These are phyloP conservation scores for Tulasnella sp. DNA, from an alignment of 768 basidiomycete genomes.

Conservation along the genomic window DNA sequence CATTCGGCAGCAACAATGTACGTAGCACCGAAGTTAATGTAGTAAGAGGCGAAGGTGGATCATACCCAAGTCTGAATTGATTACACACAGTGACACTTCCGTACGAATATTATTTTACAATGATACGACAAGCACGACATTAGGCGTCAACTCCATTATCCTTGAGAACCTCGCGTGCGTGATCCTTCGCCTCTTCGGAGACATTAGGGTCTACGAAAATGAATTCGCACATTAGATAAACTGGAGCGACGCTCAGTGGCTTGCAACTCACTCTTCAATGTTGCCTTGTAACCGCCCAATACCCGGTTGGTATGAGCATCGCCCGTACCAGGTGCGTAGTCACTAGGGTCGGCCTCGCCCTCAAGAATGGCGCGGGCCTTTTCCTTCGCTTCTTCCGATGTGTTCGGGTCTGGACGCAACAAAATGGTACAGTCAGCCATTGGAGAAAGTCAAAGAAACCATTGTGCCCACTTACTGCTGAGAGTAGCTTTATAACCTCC, in stretches of 20 bases:
- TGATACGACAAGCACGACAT: neutral
- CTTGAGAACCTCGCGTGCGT: neutral
- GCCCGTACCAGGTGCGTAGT: constrained; percentile 18
- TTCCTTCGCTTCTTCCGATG: constrained; percentile 44
- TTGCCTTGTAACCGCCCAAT: constrained; percentile 31
- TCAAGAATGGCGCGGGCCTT: constrained; percentile 49
- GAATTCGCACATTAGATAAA: neutral
- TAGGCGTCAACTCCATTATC: neutral
- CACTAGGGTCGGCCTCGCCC: constrained; percentile 29
- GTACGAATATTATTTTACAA: neutral
- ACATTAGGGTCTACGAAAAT: neutral
- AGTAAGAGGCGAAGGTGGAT: no score
- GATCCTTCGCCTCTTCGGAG: constrained; percentile 12
- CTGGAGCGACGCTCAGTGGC: neutral
- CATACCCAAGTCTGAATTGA: no score
- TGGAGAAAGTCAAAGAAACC: neutral
- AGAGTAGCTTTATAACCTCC: constrained; percentile 17
- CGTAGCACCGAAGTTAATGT: no score
- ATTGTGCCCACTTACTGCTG: neutral
- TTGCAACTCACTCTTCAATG: constrained; percentile 21
- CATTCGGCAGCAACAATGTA: no score
- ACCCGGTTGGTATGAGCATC: constrained; percentile 22
- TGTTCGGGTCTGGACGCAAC: constrained; percentile 35
- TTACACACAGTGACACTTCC: neutral
- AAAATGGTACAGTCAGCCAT: neutral